Base-by-base conservation (phyloP, 805 yeast species). In the Yarrowia sp. region DNA sequence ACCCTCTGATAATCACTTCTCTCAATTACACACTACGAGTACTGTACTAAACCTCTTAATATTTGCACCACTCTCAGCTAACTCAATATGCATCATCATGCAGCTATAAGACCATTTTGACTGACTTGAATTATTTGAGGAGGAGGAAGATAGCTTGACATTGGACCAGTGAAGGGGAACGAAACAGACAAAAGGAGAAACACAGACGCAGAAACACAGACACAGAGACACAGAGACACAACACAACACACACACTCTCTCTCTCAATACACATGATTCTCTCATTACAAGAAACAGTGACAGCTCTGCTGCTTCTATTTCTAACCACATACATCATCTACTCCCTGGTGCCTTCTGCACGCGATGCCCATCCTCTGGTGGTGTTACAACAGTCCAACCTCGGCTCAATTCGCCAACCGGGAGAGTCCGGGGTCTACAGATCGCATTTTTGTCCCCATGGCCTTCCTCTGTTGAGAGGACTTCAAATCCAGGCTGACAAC, bases 391-490 rank as follows among this genome's bases (percentile, higher is more conserved):
- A 92, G 76, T 84, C 96, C 1, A 81, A 86, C 20, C 77, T 88
- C 40, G 84, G 89, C 2, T 78, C 87, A 7, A 87, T 91, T 1
- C 81, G 96, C n/a, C 80, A 83, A 50, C 80, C 81, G 6, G 81
- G 84, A 61, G 96, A 92, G 75, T 85, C 93, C 15, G 93, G 97
- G 0, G 80, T 90, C 12, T 87, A 90, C 76, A 83, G 95, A 70
- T 88, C 92, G 63, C 86, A 86, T 55, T 86, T 89, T 71, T 85
- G 90, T 39, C 95, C 93, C 24, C 87, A 85, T 74, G 90, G 91
- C 6, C 75, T 85, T 69, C 88, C 90, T 0, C 80, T 92, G 68
- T 81, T 88, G 24, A 83, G 90, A 2, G 96, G 96, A 0, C 77
- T 90, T 67, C 85, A 86, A 55, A 83, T 92, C 30, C 82, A 64